Evolutionary conservation across 345 rosid species (phyloP).

Genomic region (Hirschfeldia incana): DNA sequence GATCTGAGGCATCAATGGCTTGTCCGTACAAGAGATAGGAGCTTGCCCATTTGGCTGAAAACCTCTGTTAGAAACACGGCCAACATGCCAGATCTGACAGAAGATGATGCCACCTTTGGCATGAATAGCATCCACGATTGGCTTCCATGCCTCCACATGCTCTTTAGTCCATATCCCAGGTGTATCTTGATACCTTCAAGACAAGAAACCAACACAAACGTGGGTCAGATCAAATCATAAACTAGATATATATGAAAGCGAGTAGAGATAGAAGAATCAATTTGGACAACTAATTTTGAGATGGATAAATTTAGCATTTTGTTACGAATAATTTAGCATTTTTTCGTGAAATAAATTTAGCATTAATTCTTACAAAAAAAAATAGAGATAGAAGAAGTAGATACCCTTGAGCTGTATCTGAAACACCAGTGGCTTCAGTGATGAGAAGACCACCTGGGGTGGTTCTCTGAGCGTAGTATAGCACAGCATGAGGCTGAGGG

Average conservation of each 20-base stretch:
- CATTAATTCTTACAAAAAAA: not conserved
- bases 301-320: not conserved
- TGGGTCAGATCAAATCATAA: slow-evolving; percentile 4
- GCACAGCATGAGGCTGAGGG: slow-evolving; percentile 69
- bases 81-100: slow-evolving; percentile 76
- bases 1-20: slow-evolving; percentile 47
- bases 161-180: slow-evolving; percentile 84
- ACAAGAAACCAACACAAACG: slow-evolving; percentile 2
- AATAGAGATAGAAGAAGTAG: not conserved
- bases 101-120: slow-evolving; percentile 71
- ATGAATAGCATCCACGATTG: slow-evolving; percentile 85
- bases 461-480: slow-evolving; percentile 76
- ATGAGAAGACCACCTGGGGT: slow-evolving; percentile 61
- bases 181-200: slow-evolving; percentile 43
- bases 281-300: not conserved
- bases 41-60: slow-evolving; percentile 68
- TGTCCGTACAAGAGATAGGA: slow-evolving; percentile 63
- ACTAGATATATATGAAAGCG: not conserved
- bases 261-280: not conserved
- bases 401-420: slow-evolving; percentile 67
- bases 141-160: slow-evolving; percentile 89
- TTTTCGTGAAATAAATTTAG: no score
- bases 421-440: slow-evolving; percentile 62
- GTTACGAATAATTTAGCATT: no score
- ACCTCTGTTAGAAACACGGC: slow-evolving; percentile 62